Base-by-base conservation (phyloP, 2,329 filamentous ascomycete genomes). In the Arthrobotrys pseudoclavata region DNA sequence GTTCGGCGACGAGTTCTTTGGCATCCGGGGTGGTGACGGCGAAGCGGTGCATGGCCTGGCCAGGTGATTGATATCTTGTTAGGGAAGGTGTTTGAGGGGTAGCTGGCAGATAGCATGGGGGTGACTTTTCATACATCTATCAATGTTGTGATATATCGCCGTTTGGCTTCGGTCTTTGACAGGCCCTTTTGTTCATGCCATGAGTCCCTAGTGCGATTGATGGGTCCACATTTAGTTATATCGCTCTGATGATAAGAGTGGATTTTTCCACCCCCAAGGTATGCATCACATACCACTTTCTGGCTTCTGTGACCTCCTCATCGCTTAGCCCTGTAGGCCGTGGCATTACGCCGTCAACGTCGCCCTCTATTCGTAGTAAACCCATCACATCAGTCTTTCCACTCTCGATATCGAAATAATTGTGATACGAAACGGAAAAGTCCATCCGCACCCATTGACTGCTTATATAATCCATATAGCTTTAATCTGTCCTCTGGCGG, bases 401-500 rank as follows among this genome's bases (percentile, higher is more conserved):
- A 80, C 13, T 18, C n/a, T 18, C 80, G 57, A 34, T 9, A 55
- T 18, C 15, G 48, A 50, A 12, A 67, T 40, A 20, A 67, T 29
- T 9, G 20, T 29, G 18, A 64, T 37, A 57, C 15, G 29, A 13
- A 69, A 4, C 9, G 29, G 37, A 15, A 64, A 12, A 12, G 34
- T 18, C 55, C n/a, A 15, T 48, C 81, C 84, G 79, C 84, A 88
- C 87, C 88, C 96, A 98, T 98, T 79, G 94, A 94, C 85, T 99
- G 96, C 84, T 99, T 99, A 86, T 99, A 99, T 80, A 99, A 88
- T 80, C 96, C 96, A 91, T 99, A 99, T 79, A 99, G 91, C 74
- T 92, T 92, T 81, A 99, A 87, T 72, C 96, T 91, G 82, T 96
- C 94, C 78, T 88, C 86, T 1, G 94, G 89, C 57, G 96, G 96